Evolutionary conservation across 805 yeast species (phyloP), one percentile per base, ranked within the genome.

Genomic region (Yarrowia phangngaensis): DNA sequence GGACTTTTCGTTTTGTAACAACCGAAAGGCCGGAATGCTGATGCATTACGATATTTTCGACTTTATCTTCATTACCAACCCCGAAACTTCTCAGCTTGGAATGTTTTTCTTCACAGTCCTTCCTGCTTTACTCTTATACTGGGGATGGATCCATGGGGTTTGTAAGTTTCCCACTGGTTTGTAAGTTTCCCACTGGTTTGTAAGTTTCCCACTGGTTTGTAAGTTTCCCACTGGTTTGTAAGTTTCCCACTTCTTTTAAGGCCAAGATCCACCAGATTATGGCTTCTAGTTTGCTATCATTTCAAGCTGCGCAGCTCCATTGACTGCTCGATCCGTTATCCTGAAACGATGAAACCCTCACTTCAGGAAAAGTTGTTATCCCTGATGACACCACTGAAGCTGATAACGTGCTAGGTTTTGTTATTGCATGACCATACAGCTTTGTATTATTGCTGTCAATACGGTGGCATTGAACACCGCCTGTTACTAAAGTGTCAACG

Each of bases 261-360:
- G 79, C 82, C 9, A 83, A 79, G 60, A 66, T 78, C 51, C 82
- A 78, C 60, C 82, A 76, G 61, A 70, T 78, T 57, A 72, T 78
- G 79, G 65, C 75, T 41, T 74, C 81, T 20, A 83, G 82, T 78
- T 79, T 59, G 74, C 82, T 12, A 78, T 83, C 41, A 78, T 78
- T 53, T 73, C 82, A 2, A 83, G 84, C 17, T 74, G 81, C 4
- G 82, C 78, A 79, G 80, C 29, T 73, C 81, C 7, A 64, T 78
- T 52, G 80, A 82, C 3, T 74, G 77, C 16, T 73, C 82, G 12
- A 78, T 78, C 53, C 70, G 83, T 59, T 66, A 64, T 54, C 84
- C 84, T 11, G 84, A 78, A 57, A 70, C 74, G 82, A 78, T 53
- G 71, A 67, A 53, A 70, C 82, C 3, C 55, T 77, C 35, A 71